Base-by-base conservation (phyloP, 768 basidiomycete genomes). In the Boletus rufocinnamomeus region DNA sequence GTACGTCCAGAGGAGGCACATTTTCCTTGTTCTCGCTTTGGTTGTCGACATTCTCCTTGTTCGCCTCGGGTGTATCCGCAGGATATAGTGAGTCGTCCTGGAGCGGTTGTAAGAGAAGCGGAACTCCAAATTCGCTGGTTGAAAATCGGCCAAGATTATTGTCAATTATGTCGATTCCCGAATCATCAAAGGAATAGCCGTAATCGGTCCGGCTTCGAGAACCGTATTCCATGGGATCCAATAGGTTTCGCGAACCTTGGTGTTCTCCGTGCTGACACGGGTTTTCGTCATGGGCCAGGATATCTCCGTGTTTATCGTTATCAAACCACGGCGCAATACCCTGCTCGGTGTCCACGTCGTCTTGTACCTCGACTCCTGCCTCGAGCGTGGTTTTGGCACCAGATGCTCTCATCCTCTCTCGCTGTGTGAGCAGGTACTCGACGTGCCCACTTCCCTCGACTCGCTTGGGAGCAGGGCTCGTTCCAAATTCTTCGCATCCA, bases 341-440 rank as follows among this genome's bases (percentile, higher is more conserved):
- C 25, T 41, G 50, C 21, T 54, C 56, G 35, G 27, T 4, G 37
- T 43, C 40, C 21, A 28, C n/a, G 25, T 40, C 45, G 6, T 47
- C 32, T 38, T 32, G 58, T 23, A 14, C 45, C 2, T 56, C 52
- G 43, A 38, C 23, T 28, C 55, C 60, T 25, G 52, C 34, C 17
- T 47, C 62, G 1, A 16, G 30, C 7, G 25, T 9, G 13, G 34
- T 30, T 17, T 37, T 37, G n/a, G 50, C 13, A 35, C 61, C 57
- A 3, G 62, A 63, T 17, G 46, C 59, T 49, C 48, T 66, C 21
- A 41, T 46, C 27, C 68, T 69, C 52, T 73, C 72, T 50, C 61
- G 60, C 2, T 52, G 64, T 16, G 70, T 73, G 52, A 73, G 63
- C 17, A 73, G 38, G 21, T 69, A 66, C 10, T 64, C 69, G 9